These are phyloP conservation scores for Diphasiastrum complanatum DNA, from an alignment of 83 land plant species.

Conservation along the genomic window DNA sequence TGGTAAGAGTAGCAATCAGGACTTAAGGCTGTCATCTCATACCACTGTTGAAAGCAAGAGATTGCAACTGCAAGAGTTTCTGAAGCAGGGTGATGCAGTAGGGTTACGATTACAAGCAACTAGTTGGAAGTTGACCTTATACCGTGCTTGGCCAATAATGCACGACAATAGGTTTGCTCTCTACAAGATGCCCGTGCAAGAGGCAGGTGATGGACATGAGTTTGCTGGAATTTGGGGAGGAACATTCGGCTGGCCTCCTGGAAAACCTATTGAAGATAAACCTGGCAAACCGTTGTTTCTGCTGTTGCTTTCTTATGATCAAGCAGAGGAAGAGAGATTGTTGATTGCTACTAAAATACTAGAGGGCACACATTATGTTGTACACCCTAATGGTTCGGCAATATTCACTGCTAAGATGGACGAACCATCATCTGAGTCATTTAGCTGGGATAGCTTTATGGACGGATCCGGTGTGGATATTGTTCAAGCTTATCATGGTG, in stretches of 20 bases:
- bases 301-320: slow-evolving; percentile 76
- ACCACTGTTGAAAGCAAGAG: slow-evolving; percentile 42
- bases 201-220: slow-evolving; percentile 45
- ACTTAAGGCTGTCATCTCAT: slow-evolving; percentile 4
- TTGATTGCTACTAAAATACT: slow-evolving; percentile 86
- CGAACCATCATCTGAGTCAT: slow-evolving; percentile 50
- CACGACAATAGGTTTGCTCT: slow-evolving; percentile 77
- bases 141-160: slow-evolving; percentile 88
- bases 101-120: slow-evolving; percentile 55
- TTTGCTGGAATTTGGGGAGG: slow-evolving; percentile 96
- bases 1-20: slow-evolving; percentile 22
- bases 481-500: slow-evolving; percentile 52
- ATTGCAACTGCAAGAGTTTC: slow-evolving; percentile 56
- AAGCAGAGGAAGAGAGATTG: slow-evolving; percentile 41
- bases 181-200: slow-evolving; percentile 70
- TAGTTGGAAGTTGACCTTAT: slow-evolving; percentile 52
- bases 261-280: slow-evolving; percentile 60
- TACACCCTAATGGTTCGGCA: slow-evolving; percentile 96
- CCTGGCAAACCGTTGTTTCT: slow-evolving; percentile 87
- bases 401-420: slow-evolving; percentile 75
- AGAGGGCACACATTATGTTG: slow-evolving; percentile 91
- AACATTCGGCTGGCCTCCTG: slow-evolving; percentile 95
- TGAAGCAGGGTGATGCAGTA: slow-evolving; percentile 49
- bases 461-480: slow-evolving; percentile 44
- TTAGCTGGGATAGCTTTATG: slow-evolving; percentile 54